Base-by-base conservation (phyloP, 306 rosid genomes). In the Trichosanthes cucumerina region DNA sequence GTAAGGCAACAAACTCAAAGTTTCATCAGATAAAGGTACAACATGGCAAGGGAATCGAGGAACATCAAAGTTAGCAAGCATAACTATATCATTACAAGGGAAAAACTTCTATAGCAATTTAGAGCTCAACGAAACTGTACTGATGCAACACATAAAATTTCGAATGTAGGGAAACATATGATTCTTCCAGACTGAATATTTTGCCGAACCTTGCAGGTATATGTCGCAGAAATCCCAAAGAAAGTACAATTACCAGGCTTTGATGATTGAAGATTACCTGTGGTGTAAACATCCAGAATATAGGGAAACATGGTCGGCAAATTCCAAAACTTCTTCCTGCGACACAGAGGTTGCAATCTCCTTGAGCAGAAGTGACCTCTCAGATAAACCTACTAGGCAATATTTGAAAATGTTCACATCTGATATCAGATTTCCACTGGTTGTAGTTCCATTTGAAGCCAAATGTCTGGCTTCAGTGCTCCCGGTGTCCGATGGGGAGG, bases 261-360 rank as follows among this genome's bases (percentile, higher is more conserved):
- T 7, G 3, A 75, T 6, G 52, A 75, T 33, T 52, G 28, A 53
- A 33, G 62, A 80, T 79, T 84, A 84, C 95, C 96, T 87, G 80
- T 89, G 96, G 81, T 95, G 98, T 71, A 90, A 87, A 81, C 98
- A 95, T 82, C 98, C 98, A 16, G 96, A 88, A 83, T 90, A 91
- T 72, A 80, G 81, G 59, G 98, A 90, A 79, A 95, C 93, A 21
- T 85, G 91, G 79, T 80, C 78, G 14, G 98, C 91, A 68, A 95
- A 87, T 78, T 85, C 88, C 15, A 76, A 82, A 83, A 95, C 87
- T 75, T 91, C 97, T 78, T 79, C 87, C 69, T 84, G 85, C 34
- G 96, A 85, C 62, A 87, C 85, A 49, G 84, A 82, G 80, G 78
- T 47, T 63, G 90, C 91, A 83, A 95, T 90, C 83, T 95, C 97